Evolutionary conservation across 2,329 filamentous ascomycete species (phyloP), one percentile per base, ranked within the genome.

Genomic region (Madurella fahalii): DNA sequence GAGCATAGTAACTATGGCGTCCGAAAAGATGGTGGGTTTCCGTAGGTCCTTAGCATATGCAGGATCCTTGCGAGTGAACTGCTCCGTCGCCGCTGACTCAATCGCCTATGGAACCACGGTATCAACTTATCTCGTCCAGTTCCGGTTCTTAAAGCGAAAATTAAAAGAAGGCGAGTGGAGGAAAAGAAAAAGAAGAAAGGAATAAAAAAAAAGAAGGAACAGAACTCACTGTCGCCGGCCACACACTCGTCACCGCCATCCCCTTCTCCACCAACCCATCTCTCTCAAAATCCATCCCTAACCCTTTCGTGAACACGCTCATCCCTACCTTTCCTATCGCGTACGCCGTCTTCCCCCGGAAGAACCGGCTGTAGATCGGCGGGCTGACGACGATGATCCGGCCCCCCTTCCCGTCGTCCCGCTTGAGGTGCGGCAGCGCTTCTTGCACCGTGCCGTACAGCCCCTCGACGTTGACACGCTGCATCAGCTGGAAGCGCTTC

Each of bases 361-460:
- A 92, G 71, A 95, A 95, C 31, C 90, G 79, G 59, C 83, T 87
- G 70, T 95, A 95, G 54, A 95, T 92, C 1, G 90, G 90, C 20
- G 90, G 90, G 65, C 84, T 88, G 52, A 95, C 86, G 52, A 94
- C 87, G 44, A 95, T 74, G 58, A 95, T 82, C 25, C 90, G 72
- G 0, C 84, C 87, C 25, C 74, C 79, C 74, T 76, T 47, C 0
- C 17, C 18, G 4, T 43, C 20, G 2, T 41, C 46, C 42, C 52
- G 40, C 67, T 71, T 75, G 56, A 93, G 84, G 56, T 85, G 76
- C 2, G 89, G 89, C 17, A 94, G 75, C 2, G 77, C 72, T 5
- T 84, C 84, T 63, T 91, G 86, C 5, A 94, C 67, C 2, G 79
- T 78, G 16, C 79, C 86, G 70, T 95, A 95, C 0, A 95, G 74